Evolutionary conservation across 495 filamentous ascomycete species (phyloP).

Genomic region (Tirmania nivea): DNA sequence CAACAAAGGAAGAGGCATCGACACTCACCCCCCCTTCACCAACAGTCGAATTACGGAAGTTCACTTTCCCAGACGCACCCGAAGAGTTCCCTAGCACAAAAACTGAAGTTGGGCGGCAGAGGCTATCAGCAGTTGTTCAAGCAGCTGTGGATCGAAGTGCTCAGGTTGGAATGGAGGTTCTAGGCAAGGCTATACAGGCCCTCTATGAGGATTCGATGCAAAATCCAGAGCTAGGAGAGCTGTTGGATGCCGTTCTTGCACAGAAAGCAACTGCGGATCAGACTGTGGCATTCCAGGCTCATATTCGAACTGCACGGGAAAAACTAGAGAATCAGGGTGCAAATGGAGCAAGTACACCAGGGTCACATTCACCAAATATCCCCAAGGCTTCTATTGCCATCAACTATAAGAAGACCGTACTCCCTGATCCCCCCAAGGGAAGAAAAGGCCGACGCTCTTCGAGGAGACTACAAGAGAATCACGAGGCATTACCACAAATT

Average conservation of each 20-base stretch:
- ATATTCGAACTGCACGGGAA: slow-evolving; percentile 23
- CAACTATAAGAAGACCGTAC: no score
- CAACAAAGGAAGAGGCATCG: not conserved
- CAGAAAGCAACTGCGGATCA: slow-evolving; percentile 23
- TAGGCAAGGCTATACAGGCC: slow-evolving; percentile 23
- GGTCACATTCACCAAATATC: not conserved
- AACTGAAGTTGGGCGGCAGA: slow-evolving; percentile 20
- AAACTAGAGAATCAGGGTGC: slow-evolving; percentile 5
- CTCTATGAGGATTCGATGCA: slow-evolving; percentile 24
- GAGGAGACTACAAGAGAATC: not conserved
- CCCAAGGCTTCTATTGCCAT: not conserved
- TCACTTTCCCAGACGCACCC: not conserved
- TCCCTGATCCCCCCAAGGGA: not conserved
- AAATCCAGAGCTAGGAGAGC: slow-evolving; percentile 20
- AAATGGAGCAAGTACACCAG: not conserved
- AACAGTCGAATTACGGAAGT: not conserved
- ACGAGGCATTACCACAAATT: not conserved
- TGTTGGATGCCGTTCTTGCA: slow-evolving; percentile 24
- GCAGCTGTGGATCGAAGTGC: slow-evolving; percentile 21
- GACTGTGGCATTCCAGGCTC: slow-evolving; percentile 22
- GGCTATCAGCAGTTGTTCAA: slow-evolving; percentile 22
- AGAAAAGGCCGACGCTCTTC: not conserved
- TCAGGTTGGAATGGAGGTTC: slow-evolving; percentile 20
- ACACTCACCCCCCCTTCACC: not conserved
- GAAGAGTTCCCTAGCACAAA: slow-evolving; percentile 15